phyloP scores from a whole-genome alignment of 75 land plant species.

The Cupressus sempervirens region DNA sequence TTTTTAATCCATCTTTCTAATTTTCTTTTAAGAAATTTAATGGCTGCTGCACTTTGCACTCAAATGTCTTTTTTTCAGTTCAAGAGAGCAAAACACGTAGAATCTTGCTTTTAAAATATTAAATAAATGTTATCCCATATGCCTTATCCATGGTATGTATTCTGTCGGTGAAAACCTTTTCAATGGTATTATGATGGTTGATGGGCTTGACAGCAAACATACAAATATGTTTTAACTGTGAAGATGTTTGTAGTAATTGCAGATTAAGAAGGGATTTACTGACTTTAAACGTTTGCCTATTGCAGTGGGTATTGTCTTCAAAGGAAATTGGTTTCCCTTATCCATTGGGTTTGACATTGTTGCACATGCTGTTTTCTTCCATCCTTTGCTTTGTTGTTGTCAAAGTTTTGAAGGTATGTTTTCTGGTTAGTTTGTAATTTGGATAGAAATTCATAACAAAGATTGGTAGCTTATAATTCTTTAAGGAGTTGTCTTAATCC shows the following conservation, averaged over 20 bases:
- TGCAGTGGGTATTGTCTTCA: constrained; percentile 96
- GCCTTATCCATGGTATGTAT: neutral
- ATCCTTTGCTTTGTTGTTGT: constrained; percentile 76
- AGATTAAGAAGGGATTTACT: constrained; percentile 3
- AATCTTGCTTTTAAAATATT: neutral
- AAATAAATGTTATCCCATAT: neutral
- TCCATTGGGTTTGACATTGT: constrained; percentile 84
- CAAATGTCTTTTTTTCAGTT: neutral
- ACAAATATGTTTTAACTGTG: neutral
- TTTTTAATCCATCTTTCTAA: neutral
- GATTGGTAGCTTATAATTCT: neutral
- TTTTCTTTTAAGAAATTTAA: neutral
- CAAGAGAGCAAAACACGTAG: neutral
- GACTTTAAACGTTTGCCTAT: neutral
- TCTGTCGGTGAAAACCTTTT: neutral
- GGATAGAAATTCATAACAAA: neutral
- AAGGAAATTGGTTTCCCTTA: constrained; percentile 88
- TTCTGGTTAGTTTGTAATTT: neutral
- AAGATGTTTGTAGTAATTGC: neutral
- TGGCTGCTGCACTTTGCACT: neutral
- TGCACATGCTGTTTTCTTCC: constrained; percentile 97
- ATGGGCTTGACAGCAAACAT: neutral
- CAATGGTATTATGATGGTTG: neutral
- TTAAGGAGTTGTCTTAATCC: neutral
- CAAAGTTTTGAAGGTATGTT: constrained; percentile 80